A percentile compares a stretch with the other conserved stretches of the same genome.
Evolutionary conservation across 768 basidiomycete genomes (phyloP).

Genomic region (Pleurotus eryngii): DNA sequence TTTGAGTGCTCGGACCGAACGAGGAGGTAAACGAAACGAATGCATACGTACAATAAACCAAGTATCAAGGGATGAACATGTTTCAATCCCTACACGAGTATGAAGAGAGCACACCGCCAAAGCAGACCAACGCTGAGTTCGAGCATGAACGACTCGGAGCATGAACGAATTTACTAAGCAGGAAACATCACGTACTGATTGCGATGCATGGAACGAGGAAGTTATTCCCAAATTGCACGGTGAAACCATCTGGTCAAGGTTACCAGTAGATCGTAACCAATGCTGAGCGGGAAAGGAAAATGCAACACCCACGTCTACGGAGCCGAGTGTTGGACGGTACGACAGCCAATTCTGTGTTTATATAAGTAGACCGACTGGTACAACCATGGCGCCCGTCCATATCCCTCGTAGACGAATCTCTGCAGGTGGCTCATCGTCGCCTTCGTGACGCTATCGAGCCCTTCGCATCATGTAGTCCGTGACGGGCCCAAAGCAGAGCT

Average conservation of each 20-base stretch:
- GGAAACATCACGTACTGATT: constrained; percentile 25
- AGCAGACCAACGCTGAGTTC: constrained; percentile 29
- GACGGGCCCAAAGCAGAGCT: constrained; percentile 32
- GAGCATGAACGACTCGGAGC: not conserved
- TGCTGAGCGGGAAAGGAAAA: too few relatives aligned
- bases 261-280: too few relatives aligned
- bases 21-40: too few relatives aligned
- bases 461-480: constrained; percentile 34
- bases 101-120: constrained; percentile 25
- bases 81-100: not conserved
- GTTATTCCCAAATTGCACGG: constrained; percentile 29
- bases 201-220: constrained; percentile 36
- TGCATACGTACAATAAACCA: too few relatives aligned
- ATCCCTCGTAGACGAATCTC: constrained; percentile 36
- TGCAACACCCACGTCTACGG: too few relatives aligned
- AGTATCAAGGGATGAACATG: too few relatives aligned
- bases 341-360: not conserved
- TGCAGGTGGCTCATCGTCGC: constrained; percentile 21
- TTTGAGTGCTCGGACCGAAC: too few relatives aligned
- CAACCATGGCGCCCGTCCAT: constrained; percentile 34
- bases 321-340: too few relatives aligned
- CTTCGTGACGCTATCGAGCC: constrained; percentile 22
- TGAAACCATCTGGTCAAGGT: constrained; percentile 25
- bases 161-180: not conserved
- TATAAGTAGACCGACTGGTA: constrained; percentile 31